Evolutionary conservation across 2,329 filamentous ascomycete species (phyloP).

Genomic region (Claviceps sp.): DNA sequence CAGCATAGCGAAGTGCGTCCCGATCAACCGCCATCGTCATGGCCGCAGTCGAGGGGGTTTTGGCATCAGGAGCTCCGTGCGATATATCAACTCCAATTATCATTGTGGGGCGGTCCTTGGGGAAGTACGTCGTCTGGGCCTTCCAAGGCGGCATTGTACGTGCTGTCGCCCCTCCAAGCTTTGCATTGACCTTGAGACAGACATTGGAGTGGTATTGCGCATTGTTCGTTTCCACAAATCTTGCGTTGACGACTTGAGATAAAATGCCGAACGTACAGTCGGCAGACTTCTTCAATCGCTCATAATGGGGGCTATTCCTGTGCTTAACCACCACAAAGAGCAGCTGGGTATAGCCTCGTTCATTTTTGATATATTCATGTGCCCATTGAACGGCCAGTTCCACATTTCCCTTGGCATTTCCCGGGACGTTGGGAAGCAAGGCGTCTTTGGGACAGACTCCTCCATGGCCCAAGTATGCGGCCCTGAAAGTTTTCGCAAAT

Average conservation of each 20-base stretch:
- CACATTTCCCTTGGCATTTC: conserved; percentile 22
- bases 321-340: conserved; percentile 65
- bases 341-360: conserved; percentile 55
- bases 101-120: conserved; percentile 47
- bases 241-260: conserved; percentile 66
- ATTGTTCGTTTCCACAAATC: conserved; percentile 55
- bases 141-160: conserved; percentile 24
- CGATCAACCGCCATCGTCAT: conserved; percentile 71
- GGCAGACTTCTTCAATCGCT: conserved; percentile 75
- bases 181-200: conserved; percentile 92
- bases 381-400: conserved; percentile 35
- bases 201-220: conserved; percentile 88
- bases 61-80: conserved; percentile 58
- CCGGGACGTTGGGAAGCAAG: conserved; percentile 20
- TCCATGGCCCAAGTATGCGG: conserved; percentile 35
- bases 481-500: conserved; percentile 29
- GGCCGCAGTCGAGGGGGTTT: conserved; percentile 65
- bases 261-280: conserved; percentile 77
- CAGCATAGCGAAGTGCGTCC: conserved; percentile 61
- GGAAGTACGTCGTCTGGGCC: conserved; percentile 19
- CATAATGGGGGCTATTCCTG: conserved; percentile 60
- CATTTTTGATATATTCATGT: conserved; percentile 24
- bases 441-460: conserved; percentile 26
- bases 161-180: conserved; percentile 73
- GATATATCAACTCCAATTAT: conserved; percentile 88